These are phyloP conservation scores for Xerocomus nothofagi DNA, from an alignment of 1,284 basidiomycete species.

Conservation along the genomic window DNA sequence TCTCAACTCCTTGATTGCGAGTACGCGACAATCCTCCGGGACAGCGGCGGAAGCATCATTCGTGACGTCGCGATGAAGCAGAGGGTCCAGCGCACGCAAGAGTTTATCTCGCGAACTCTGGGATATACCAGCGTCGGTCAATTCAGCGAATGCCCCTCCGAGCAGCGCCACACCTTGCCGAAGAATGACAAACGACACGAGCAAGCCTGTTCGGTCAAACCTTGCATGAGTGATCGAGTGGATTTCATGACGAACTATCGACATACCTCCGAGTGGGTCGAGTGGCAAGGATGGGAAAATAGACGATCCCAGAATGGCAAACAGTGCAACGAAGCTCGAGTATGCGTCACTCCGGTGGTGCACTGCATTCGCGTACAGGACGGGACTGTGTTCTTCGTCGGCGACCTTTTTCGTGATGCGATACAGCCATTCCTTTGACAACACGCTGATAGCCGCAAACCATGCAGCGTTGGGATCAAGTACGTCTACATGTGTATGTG, in stretches of 20 bases:
- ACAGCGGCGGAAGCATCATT: background rate
- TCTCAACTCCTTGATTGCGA: conserved; percentile 66
- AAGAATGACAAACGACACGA: conserved; percentile 89
- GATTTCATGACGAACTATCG: background rate
- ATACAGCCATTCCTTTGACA: conserved; percentile 93
- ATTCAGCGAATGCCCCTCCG: conserved; percentile 73
- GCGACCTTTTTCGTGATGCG: conserved; percentile 86
- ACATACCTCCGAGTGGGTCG: conserved; percentile 88
- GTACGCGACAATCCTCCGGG: conserved; percentile 28
- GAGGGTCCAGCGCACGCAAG: conserved; percentile 51
- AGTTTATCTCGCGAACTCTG: conserved; percentile 54
- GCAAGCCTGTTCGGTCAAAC: conserved; percentile 52
- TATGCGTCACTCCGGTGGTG: conserved; percentile 96
- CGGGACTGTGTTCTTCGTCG: conserved; percentile 85
- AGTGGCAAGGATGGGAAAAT: conserved; percentile 83
- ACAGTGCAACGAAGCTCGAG: conserved; percentile 83
- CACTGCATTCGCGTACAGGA: conserved; percentile 88
- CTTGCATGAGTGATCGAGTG: conserved; percentile 11
- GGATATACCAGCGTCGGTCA: conserved; percentile 85
- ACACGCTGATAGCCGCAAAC: conserved; percentile 84
- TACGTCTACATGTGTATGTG: conserved; percentile 55
- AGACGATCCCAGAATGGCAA: conserved; percentile 88
- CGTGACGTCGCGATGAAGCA: conserved; percentile 40
- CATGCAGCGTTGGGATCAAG: conserved; percentile 96
- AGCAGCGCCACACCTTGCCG: conserved; percentile 80